Evolutionary conservation across 1,284 basidiomycete genomes (phyloP).

Genomic region (Stygiomarasmius scandens): DNA sequence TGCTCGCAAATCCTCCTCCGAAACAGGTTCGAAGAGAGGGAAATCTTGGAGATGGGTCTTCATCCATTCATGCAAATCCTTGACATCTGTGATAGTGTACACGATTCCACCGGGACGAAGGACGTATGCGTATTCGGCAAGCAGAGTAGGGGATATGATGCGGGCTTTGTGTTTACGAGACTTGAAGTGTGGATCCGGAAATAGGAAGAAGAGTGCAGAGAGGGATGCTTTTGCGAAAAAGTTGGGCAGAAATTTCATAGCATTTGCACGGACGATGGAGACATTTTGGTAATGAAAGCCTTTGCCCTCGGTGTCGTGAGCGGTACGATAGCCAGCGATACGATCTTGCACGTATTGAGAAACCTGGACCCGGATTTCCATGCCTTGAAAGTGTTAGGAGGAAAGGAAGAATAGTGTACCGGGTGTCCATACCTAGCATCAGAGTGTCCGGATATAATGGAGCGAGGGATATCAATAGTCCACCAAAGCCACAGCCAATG

Average conservation of each 20-base stretch:
- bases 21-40: slow-evolving; percentile 84
- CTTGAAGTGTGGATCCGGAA: slow-evolving; percentile 99
- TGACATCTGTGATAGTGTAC: slow-evolving; percentile 98
- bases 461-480: slow-evolving; percentile 88
- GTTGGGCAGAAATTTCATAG: slow-evolving; percentile 99
- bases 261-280: slow-evolving; percentile 93
- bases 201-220: slow-evolving; percentile 95
- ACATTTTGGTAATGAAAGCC: slow-evolving; percentile 81
- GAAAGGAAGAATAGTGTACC: neutral
- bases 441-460: slow-evolving; percentile 90
- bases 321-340: slow-evolving; percentile 79
- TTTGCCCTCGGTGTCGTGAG: slow-evolving; percentile 41
- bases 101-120: slow-evolving; percentile 90
- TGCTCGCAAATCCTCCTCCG: slow-evolving; percentile 71
- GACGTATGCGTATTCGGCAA: slow-evolving; percentile 94
- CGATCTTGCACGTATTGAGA: slow-evolving; percentile 96
- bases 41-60: slow-evolving; percentile 82
- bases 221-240: slow-evolving; percentile 93
- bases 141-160: slow-evolving; percentile 93
- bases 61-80: slow-evolving; percentile 97
- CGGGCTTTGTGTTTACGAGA: slow-evolving; percentile 97
- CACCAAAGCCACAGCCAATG: slow-evolving; percentile 98
- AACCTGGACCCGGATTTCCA: slow-evolving; percentile 97
- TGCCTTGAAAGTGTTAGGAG: slow-evolving; percentile 53
- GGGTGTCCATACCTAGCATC: slow-evolving; percentile 78